These are phyloP conservation scores for Ambrosia trifida DNA, from an alignment of 129 eudicot species.

Conservation along the genomic window DNA sequence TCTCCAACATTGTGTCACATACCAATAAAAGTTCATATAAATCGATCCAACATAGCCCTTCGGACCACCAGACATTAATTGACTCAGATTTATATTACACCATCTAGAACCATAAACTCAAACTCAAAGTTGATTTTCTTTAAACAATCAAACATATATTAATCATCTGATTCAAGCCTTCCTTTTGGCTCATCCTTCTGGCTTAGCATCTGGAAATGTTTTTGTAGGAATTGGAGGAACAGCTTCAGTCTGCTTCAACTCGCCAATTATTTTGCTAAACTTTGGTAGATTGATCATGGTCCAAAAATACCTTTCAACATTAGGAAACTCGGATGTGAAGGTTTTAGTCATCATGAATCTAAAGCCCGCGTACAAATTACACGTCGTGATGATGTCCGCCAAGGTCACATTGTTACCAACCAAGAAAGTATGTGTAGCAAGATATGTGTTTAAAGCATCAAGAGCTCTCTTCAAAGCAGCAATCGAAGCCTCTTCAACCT, in stretches of 20 bases:
- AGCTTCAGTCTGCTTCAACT: constrained; percentile 50
- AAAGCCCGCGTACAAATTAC: constrained; percentile 63
- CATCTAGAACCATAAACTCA: too few relatives aligned
- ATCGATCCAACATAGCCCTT: too few relatives aligned
- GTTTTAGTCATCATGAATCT: constrained; percentile 51
- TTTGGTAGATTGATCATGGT: constrained; percentile 83
- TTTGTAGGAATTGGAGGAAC: constrained; percentile 60
- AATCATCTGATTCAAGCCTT: too few relatives aligned
- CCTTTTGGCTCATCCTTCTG: constrained; percentile 58
- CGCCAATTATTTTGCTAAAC: constrained; percentile 61
- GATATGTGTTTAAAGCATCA: constrained; percentile 45
- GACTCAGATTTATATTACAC: too few relatives aligned
- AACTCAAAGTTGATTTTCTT: too few relatives aligned
- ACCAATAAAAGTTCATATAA: too few relatives aligned
- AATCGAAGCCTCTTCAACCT: constrained; percentile 83
- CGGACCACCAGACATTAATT: too few relatives aligned
- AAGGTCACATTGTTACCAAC: constrained; percentile 62
- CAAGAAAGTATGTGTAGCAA: constrained; percentile 55
- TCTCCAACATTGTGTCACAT: too few relatives aligned
- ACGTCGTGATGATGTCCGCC: constrained; percentile 68
- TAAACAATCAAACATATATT: too few relatives aligned
- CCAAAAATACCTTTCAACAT: constrained; percentile 96
- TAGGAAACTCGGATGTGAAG: constrained; percentile 84
- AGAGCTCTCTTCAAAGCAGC: constrained; percentile 62
- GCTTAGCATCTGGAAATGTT: constrained; percentile 30